Evolutionary conservation across 2,329 filamentous ascomycete species (phyloP), one percentile per base, ranked within the genome.

Genomic region (Calonectria fujianensis): DNA sequence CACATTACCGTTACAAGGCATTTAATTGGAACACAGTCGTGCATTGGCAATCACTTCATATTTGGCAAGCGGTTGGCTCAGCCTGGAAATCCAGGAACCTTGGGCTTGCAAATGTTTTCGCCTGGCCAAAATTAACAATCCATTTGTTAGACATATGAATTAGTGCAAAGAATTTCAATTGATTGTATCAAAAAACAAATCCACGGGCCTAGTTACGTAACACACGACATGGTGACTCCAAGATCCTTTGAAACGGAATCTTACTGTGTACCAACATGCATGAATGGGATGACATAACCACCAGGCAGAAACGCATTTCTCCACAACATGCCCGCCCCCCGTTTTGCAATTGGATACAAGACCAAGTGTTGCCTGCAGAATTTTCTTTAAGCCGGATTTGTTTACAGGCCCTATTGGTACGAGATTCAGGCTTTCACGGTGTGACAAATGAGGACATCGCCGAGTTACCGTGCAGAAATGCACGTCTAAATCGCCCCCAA

Each of bases 251-350:
- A 52, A 8, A 29, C 10, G 2, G 8, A 54, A 18, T 8, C 51
- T 54, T 20, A 54, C 13, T 5, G 13, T 54, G 51, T 32, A 9
- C 27, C 51, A 54, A 54, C 51, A 20, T 54, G 51, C 51, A 54
- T 54, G 51, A 54, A 14, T 16, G 32, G 10, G 27, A 54, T 8
- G 10, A 11, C 52, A 57, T 6, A 13, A n/a, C 8, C 16, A 7
- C 52, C 6, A 57, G 52, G 52, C 52, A 57, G 52, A 57, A 57
- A 57, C 31, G 9, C 52, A n/a, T 13, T 57, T 57, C 52, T 35
- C 52, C 52, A 57, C 52, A 57, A 57, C 31, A 57, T n/a, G 16
- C 14, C 51, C 20, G 18, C 31, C 18, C 2, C 24, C 7, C 5
- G 16, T 31, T 13, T 3, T n/a, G 18, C 52, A 8, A 57, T 57